These are phyloP conservation scores for Calycina marina DNA, from an alignment of 2,329 filamentous ascomycete species.

Conservation along the genomic window DNA sequence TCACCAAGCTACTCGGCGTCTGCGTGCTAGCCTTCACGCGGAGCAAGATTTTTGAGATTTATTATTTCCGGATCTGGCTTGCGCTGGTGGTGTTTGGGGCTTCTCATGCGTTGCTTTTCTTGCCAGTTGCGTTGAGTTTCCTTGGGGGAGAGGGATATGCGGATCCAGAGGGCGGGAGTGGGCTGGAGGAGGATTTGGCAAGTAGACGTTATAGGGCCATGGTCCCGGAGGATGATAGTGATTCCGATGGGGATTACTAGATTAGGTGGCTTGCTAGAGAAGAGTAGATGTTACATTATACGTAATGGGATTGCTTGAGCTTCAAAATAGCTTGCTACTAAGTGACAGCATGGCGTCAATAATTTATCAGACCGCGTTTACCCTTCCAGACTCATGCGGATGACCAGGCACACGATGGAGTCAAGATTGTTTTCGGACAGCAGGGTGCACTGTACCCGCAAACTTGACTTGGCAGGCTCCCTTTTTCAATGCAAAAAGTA, in stretches of 20 bases:
- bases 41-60: constrained; percentile 98
- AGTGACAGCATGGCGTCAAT: no score
- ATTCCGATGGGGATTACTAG: constrained; percentile 17
- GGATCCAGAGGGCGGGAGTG: constrained; percentile 75
- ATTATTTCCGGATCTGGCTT: constrained; percentile 96
- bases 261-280: not conserved
- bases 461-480: no score
- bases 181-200: constrained; percentile 77
- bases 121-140: constrained; percentile 79
- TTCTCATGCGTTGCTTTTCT: constrained; percentile 74
- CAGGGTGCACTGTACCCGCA: no score
- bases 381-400: no score
- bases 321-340: no score
- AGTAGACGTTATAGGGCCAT: constrained; percentile 65
- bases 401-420: no score
- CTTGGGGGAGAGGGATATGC: constrained; percentile 78
- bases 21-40: constrained; percentile 84
- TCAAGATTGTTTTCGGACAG: no score
- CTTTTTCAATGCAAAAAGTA: no score
- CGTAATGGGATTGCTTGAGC: no score
- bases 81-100: constrained; percentile 82
- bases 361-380: no score
- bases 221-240: constrained; percentile 63
- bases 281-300: no score
- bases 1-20: constrained; percentile 90